Percentiles rank a stretch among this genome's conserved stretches.
Evolutionary conservation across 352 stramenopile genomes (phyloP).

Genomic region (Thalassiosira sp.): DNA sequence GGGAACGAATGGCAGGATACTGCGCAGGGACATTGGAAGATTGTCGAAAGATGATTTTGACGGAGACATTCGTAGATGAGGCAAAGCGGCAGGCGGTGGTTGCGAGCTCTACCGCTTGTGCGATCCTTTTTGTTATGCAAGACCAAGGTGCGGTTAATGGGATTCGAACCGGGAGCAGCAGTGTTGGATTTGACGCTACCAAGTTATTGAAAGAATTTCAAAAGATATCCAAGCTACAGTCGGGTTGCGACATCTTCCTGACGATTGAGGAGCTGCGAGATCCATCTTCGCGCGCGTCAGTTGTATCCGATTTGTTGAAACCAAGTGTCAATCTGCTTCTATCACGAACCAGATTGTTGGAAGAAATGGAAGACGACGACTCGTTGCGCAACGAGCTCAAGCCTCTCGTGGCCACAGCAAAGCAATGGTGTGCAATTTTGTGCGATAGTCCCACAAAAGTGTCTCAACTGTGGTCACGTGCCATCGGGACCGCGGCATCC

Average conservation of each 20-base stretch:
- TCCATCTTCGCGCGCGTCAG: constrained; percentile 24
- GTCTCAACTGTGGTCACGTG: constrained; percentile 58
- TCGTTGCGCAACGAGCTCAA: constrained; percentile 35
- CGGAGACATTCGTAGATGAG: constrained; percentile 15
- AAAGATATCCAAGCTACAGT: constrained; percentile 51
- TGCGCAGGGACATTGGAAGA: constrained; percentile 63
- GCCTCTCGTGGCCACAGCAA: constrained; percentile 34
- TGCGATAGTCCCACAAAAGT: constrained; percentile 33
- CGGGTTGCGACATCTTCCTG: constrained; percentile 49
- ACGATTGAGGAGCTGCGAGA: constrained; percentile 44
- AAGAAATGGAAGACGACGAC: constrained; percentile 23
- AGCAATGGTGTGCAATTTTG: constrained; percentile 54
- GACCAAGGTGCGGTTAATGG: constrained; percentile 3
- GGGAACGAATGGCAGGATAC: constrained; percentile 52
- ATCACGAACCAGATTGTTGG: constrained; percentile 18
- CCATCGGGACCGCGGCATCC: constrained; percentile 52
- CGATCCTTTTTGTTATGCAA: constrained; percentile 53
- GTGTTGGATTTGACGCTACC: background rate
- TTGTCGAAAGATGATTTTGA: constrained; percentile 36
- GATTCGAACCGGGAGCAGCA: background rate
- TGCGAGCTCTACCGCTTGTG: constrained; percentile 43
- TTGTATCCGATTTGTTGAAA: constrained; percentile 49
- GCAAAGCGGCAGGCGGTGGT: constrained; percentile 37
- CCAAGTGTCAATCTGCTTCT: constrained; percentile 38
- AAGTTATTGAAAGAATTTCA: constrained; percentile 53